Base-by-base conservation (phyloP, 2,329 filamentous ascomycete genomes). In the Elsinoe necatrix region DNA sequence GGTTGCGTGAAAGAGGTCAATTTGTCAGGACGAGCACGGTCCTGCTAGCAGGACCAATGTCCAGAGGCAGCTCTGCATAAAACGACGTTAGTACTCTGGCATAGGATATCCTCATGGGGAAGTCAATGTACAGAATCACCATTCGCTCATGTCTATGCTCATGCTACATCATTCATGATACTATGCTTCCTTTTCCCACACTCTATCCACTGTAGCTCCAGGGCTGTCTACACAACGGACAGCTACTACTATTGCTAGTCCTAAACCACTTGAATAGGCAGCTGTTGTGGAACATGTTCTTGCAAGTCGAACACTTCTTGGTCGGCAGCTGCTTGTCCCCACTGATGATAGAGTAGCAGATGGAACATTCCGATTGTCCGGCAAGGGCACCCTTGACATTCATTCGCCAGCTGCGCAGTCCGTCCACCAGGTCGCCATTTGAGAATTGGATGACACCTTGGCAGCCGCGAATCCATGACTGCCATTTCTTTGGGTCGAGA, bases 251-350 rank as follows among this genome's bases (percentile, higher is more conserved):
- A 71, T 89, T 95, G 69, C 90, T 95, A 64, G 80, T 92, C 77
- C 89, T 87, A 77, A 98, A 97, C 93, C 93, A 98, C 73, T 92
- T 91, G 75, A 89, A 95, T 72, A 98, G 72, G 73, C 93, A 98
- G 1, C 82, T 81, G 0, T 85, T 81, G 72, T 98, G 93, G 76
- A 97, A 98, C 55, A 87, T 75, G 72, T 98, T 92, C 77, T 90
- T 92, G 78, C 93, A 98, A 1, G 92, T 97, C 47, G 80, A 78
- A 70, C 93, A 98, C 56, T 82, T 79, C 78, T 97, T 97, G 69
- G 93, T 92, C 0, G 93, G 93, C 69, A 95, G 82, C 71, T 87
- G 86, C 76, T 88, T 88, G 69, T 96, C 91, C 6, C 82, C 83
- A 16, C 89, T 89, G 61, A 98, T 89, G 67, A 98, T 90, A 59